Evolutionary conservation across 441 rosid genomes (phyloP).

Genomic region (Monsonia emarginata): DNA sequence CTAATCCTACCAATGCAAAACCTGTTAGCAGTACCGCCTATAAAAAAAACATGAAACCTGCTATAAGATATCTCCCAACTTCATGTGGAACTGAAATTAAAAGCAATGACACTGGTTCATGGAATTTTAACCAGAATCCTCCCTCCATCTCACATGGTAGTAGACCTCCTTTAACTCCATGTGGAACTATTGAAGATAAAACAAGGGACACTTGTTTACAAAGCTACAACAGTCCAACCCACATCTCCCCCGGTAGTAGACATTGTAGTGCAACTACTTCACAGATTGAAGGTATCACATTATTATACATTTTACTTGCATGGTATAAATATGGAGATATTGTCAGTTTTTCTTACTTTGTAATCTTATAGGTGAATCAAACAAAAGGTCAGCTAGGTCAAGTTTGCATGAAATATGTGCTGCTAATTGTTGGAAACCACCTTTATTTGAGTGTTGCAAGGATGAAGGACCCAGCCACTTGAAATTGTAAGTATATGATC

Average conservation of each 20-base stretch:
- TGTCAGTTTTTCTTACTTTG: conserved; percentile 12
- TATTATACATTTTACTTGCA: conserved; percentile 7
- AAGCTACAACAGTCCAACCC: neutral
- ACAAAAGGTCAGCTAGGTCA: conserved; percentile 43
- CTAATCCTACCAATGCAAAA: conserved; percentile 12
- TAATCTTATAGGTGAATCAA: conserved; percentile 34
- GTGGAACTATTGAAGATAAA: conserved; percentile 19
- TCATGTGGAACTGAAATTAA: conserved; percentile 16
- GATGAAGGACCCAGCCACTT: conserved; percentile 77
- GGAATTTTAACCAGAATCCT: conserved; percentile 13
- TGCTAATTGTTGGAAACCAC: conserved; percentile 67
- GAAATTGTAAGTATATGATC: conserved; percentile 42
- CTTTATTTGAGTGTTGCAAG: conserved; percentile 54
- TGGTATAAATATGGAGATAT: conserved; percentile 7
- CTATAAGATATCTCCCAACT: conserved; percentile 7
- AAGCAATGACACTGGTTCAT: no score
- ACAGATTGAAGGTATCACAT: conserved; percentile 22
- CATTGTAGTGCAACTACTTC: conserved; percentile 16
- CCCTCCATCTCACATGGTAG: conserved; percentile 22
- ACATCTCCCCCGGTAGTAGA: neutral
- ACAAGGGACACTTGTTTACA: conserved; percentile 17
- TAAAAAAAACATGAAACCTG: no score
- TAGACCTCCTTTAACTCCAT: neutral
- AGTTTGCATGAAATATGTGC: conserved; percentile 57
- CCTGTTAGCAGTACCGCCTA: conserved; percentile 26